Evolutionary conservation across 2,329 filamentous ascomycete species (phyloP).

Genomic region (Arthrobotrys megalospora): DNA sequence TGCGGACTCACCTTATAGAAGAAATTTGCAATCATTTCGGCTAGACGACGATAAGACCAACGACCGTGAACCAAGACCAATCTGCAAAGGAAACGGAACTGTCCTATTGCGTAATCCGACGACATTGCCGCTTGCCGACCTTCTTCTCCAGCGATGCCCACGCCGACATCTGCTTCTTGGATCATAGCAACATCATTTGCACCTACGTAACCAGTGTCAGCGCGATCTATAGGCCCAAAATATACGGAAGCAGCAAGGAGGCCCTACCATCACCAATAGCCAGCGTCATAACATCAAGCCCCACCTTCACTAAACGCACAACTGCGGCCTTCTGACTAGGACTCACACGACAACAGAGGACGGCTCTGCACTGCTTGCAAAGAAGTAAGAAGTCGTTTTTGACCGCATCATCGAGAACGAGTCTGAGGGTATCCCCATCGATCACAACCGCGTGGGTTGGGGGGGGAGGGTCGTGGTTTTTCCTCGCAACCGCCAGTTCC

Average conservation of each 20-base stretch:
- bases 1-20: conserved; percentile 84
- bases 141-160: conserved; percentile 94
- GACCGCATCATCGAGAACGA: conserved; percentile 84
- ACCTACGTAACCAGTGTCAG: conserved; percentile 60
- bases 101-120: conserved; percentile 93
- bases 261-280: conserved; percentile 84
- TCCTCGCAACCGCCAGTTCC: conserved; percentile 83
- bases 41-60: conserved; percentile 95
- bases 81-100: conserved; percentile 89
- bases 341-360: conserved; percentile 96
- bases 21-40: conserved; percentile 96
- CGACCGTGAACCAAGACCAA: conserved; percentile 90
- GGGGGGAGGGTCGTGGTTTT: conserved; percentile 86
- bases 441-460: conserved; percentile 94
- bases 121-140: conserved; percentile 91
- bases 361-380: conserved; percentile 96
- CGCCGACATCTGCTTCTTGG: conserved; percentile 95
- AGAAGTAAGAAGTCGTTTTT: conserved; percentile 94
- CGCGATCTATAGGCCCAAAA: background rate
- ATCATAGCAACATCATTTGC: conserved; percentile 99
- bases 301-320: conserved; percentile 93
- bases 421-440: conserved; percentile 91
- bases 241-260: background rate
- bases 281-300: conserved; percentile 94
- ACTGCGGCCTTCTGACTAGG: conserved; percentile 98